Percentiles rank a stretch among this genome's conserved stretches.
phyloP scores from a whole-genome alignment of 768 basidiomycete species.

The Lentinus tigrinus region DNA sequence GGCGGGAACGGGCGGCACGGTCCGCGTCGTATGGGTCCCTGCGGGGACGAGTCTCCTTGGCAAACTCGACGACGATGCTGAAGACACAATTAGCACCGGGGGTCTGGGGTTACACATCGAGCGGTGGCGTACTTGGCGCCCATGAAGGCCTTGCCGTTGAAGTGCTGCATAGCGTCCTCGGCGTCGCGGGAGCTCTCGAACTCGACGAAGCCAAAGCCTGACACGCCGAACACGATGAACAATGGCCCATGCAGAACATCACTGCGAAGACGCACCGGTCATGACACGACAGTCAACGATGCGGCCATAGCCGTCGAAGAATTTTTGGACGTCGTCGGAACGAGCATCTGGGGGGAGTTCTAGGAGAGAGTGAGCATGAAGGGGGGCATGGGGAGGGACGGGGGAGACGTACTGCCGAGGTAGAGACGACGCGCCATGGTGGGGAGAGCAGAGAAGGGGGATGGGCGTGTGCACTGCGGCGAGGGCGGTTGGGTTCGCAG shows the following conservation, averaged over 20 bases:
- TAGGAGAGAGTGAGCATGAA: conserved; percentile 27
- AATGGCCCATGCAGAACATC: too few species aligned
- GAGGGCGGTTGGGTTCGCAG: conserved; percentile 11
- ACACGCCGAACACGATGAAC: too few species aligned
- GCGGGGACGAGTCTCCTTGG: conserved; percentile 87
- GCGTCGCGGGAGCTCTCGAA: conserved; percentile 94
- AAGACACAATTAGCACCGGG: neutral
- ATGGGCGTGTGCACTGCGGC: conserved; percentile 12
- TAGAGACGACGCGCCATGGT: conserved; percentile 84
- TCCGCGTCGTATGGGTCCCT: conserved; percentile 71
- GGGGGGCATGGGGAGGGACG: neutral
- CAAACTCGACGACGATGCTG: conserved; percentile 95
- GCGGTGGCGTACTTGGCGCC: conserved; percentile 64
- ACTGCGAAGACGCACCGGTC: conserved; percentile 63
- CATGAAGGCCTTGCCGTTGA: conserved; percentile 88
- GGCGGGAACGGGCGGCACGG: conserved; percentile 65
- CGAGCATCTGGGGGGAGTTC: conserved; percentile 84
- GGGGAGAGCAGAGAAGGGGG: conserved; percentile 25
- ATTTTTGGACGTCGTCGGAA: conserved; percentile 79
- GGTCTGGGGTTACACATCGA: neutral
- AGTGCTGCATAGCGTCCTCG: conserved; percentile 85
- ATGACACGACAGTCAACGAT: conserved; percentile 92
- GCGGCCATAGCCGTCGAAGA: conserved; percentile 88
- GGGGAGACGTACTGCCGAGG: conserved; percentile 65
- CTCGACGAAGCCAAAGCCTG: conserved; percentile 97